phyloP scores from a whole-genome alignment of 805 yeast species.

The Nakazawaea pomicola region DNA sequence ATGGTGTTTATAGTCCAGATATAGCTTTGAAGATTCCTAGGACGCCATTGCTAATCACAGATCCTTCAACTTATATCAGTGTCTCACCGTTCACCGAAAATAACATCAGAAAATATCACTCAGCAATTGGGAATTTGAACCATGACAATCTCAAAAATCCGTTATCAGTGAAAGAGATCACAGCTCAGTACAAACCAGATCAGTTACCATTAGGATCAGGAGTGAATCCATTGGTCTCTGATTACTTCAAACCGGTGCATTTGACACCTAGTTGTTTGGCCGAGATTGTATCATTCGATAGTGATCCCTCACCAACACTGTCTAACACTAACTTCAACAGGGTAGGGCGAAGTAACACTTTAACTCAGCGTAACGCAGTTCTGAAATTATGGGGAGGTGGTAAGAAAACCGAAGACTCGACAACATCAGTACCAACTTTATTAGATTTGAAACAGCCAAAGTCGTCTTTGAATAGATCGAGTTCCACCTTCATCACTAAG shows the following conservation, averaged over 20 bases:
- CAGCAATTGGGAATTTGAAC: slow-evolving; percentile 29
- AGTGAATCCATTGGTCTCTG: slow-evolving; percentile 47
- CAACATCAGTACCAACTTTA: background rate
- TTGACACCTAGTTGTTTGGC: slow-evolving; percentile 48
- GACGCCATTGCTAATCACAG: slow-evolving; percentile 30
- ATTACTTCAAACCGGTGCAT: slow-evolving; percentile 47
- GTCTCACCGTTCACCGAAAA: slow-evolving; percentile 44
- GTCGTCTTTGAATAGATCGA: slow-evolving; percentile 24
- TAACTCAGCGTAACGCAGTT: slow-evolving; percentile 17
- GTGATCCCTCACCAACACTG: slow-evolving; percentile 9
- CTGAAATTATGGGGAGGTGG: slow-evolving; percentile 13
- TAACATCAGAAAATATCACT: slow-evolving; percentile 32
- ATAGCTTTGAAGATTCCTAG: slow-evolving; percentile 28
- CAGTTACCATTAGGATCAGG: slow-evolving; percentile 44
- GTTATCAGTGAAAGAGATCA: slow-evolving; percentile 26
- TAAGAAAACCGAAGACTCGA: slow-evolving; percentile 14
- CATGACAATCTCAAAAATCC: slow-evolving; percentile 38
- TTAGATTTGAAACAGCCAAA: slow-evolving; percentile 25
- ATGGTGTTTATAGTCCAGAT: slow-evolving; percentile 26
- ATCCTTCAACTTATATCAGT: slow-evolving; percentile 50
- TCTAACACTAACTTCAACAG: slow-evolving; percentile 24
- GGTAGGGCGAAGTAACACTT: slow-evolving; percentile 27
- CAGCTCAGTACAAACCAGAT: slow-evolving; percentile 27
- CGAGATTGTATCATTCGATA: slow-evolving; percentile 10
- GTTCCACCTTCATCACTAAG: slow-evolving; percentile 30